Evolutionary conservation across 2,329 filamentous ascomycete genomes (phyloP), one percentile per base, ranked within the genome.

Genomic region (Stemphylium beticola): DNA sequence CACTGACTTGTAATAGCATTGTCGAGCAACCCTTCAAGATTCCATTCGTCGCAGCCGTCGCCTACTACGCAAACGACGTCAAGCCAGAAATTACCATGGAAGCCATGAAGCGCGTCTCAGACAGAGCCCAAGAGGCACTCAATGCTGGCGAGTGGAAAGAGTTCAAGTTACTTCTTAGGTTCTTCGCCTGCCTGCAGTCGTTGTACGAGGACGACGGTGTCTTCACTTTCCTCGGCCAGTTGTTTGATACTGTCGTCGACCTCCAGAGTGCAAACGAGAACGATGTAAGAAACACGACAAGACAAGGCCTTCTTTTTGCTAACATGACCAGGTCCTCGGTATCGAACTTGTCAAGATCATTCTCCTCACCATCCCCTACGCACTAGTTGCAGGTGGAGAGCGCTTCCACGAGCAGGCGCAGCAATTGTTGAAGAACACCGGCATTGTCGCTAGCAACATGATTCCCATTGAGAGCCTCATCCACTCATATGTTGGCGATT

Each of bases 261-360:
- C 81, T 97, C 58, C 93, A 98, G 80, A 96, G 92, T 34, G 90
- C 91, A 7, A 96, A 91, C 66, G 93, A 91, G 14, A 93, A 97
- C 68, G 93, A 98, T 78, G 92, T 95, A 77, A 81, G 89, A 82
- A 32, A 5, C 14, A 17, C n/a, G 0, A 4, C 5, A 14, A 11
- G 1, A n/a, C 0, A 33, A 41, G 8, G 10, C 14, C 61, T 68
- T 20, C 5, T 5, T 2, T 38, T 47, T 43, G 55, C 55, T 58
- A 59, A 66, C 61, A 24, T 2, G 18, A 18, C 10, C 31, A 86
- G 82, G 77, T 85, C 38, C 77, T 89, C 44, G 85, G 86, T 17
- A 77, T 96, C 37, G 95, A 98, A 78, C 85, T 99, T 31, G 92
- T 97, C 74, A 98, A 97, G 78, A 93, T 97, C 66, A 97, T 99